Percentiles rank a stretch among this genome's conserved stretches.
Evolutionary conservation across 192 early-diverging fungal species (phyloP).

Genomic region (Polychytrium aggregatum): DNA sequence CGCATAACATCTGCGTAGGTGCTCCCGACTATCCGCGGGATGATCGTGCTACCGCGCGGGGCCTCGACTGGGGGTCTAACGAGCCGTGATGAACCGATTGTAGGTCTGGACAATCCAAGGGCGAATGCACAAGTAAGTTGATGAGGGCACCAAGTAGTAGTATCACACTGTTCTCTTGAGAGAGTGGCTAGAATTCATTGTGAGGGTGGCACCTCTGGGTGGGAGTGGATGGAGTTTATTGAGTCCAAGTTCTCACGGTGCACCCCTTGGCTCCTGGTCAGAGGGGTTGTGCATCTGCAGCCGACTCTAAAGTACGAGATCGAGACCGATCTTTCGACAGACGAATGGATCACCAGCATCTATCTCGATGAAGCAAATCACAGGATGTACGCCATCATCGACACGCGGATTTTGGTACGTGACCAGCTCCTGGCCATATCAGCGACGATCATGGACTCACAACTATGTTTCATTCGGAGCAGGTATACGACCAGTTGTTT

Average conservation of each 20-base stretch:
- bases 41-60: not conserved
- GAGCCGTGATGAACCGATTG: not conserved
- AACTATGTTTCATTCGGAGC: not conserved
- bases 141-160: no score
- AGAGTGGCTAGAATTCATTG: not conserved
- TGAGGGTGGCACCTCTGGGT: slow-evolving; percentile 7
- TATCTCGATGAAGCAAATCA: slow-evolving; percentile 16
- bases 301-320: slow-evolving; percentile 7
- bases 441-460: not conserved
- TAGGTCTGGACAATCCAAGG: slow-evolving; percentile 14
- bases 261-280: not conserved
- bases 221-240: slow-evolving; percentile 7
- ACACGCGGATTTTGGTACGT: slow-evolving; percentile 28
- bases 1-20: slow-evolving; percentile 16
- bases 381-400: slow-evolving; percentile 23
- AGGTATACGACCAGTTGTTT: slow-evolving; percentile 11
- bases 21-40: not conserved
- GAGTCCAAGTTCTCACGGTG: not conserved
- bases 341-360: slow-evolving; percentile 33
- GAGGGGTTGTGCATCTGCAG: slow-evolving; percentile 13
- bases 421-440: not conserved
- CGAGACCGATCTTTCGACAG: slow-evolving; percentile 13
- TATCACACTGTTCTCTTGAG: not conserved
- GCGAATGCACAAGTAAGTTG: slow-evolving; percentile 3
- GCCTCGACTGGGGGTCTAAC: not conserved